These are phyloP conservation scores for Phytophthora nicotianae DNA, from an alignment of 352 stramenopile genomes.

Conservation along the genomic window DNA sequence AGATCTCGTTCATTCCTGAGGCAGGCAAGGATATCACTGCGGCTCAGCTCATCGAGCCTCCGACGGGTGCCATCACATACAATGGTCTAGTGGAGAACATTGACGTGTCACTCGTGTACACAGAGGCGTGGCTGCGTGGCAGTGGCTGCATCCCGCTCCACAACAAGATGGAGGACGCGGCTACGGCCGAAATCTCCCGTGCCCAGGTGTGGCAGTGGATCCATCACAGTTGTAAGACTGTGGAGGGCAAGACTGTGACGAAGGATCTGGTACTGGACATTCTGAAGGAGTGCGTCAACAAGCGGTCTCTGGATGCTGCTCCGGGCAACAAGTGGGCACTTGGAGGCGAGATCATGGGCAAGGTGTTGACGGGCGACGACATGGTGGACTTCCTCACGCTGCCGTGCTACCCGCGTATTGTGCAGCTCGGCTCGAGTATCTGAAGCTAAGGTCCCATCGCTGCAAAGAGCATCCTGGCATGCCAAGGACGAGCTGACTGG, in stretches of 20 bases:
- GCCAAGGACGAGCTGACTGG: constrained; percentile 31
- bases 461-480: constrained; percentile 30
- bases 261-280: constrained; percentile 72
- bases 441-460: constrained; percentile 59
- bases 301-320: constrained; percentile 48
- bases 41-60: constrained; percentile 65
- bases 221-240: constrained; percentile 68
- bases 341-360: constrained; percentile 65
- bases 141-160: constrained; percentile 94
- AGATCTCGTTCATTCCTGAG: constrained; percentile 81
- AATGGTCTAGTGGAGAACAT: constrained; percentile 90
- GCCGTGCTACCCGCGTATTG: constrained; percentile 83
- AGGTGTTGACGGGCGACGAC: constrained; percentile 72
- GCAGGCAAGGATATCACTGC: constrained; percentile 62
- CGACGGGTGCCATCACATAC: constrained; percentile 81
- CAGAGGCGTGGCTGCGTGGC: constrained; percentile 93
- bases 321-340: constrained; percentile 71
- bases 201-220: constrained; percentile 96
- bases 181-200: constrained; percentile 94
- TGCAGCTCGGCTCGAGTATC: constrained; percentile 70
- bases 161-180: constrained; percentile 96
- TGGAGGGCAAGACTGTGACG: constrained; percentile 68
- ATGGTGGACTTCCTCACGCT: constrained; percentile 87
- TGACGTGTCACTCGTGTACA: constrained; percentile 93
- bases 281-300: constrained; percentile 66